Evolutionary conservation across 2,329 filamentous ascomycete species (phyloP).

Genomic region (Cordyceps javanica): DNA sequence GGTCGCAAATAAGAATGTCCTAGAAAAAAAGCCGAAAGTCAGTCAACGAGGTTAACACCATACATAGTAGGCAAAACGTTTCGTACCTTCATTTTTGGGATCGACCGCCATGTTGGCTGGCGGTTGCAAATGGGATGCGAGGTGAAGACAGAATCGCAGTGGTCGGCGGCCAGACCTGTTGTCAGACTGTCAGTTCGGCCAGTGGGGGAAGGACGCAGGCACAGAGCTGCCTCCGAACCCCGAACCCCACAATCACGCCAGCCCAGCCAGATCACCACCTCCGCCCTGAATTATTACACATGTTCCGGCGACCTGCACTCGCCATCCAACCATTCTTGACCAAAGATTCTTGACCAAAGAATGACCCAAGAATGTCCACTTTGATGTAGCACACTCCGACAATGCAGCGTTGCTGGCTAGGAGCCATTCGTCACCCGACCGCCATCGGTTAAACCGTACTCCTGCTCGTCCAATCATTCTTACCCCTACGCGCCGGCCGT

Average conservation of each 20-base stretch:
- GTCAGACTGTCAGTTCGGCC: background rate
- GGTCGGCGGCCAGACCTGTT: background rate
- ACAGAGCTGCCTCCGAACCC: too few relatives aligned
- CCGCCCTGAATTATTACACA: background rate
- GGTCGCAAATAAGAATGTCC: conserved; percentile 17
- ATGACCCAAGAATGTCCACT: conserved; percentile 4
- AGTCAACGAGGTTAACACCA: background rate
- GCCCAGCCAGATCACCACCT: background rate
- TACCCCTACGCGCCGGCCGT: background rate
- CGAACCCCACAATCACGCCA: background rate
- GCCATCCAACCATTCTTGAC: background rate
- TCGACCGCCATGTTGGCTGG: background rate
- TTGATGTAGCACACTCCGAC: background rate
- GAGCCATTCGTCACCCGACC: background rate
- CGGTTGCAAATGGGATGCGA: background rate
- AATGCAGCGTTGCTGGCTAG: too few relatives aligned
- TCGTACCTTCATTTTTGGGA: background rate
- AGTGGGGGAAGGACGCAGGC: background rate
- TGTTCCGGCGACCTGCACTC: background rate
- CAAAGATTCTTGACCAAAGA: background rate
- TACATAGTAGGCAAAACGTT: background rate
- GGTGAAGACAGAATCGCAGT: background rate
- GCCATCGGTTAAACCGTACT: background rate
- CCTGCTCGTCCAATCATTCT: conserved; percentile 1
- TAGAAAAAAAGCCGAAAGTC: background rate